These are phyloP conservation scores for Dysphania ambrosioides DNA, from an alignment of 148 eudicot species.

Conservation along the genomic window DNA sequence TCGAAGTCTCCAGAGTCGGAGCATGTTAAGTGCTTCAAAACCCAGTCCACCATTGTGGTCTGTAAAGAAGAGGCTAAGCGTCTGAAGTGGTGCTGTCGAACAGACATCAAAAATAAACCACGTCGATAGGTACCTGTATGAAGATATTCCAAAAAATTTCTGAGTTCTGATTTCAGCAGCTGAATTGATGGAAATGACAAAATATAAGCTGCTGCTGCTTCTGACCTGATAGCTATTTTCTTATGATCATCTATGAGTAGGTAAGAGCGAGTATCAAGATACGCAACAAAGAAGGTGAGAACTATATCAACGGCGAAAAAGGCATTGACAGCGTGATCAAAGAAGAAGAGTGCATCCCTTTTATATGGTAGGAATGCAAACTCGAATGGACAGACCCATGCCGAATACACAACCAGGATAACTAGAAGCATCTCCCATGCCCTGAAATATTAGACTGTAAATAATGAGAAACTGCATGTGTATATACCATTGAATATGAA, in stretches of 20 bases:
- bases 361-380: slow-evolving; percentile 63
- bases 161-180: background rate
- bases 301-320: slow-evolving; percentile 83
- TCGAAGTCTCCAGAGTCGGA: slow-evolving; percentile 88
- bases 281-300: slow-evolving; percentile 91
- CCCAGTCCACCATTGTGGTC: slow-evolving; percentile 56
- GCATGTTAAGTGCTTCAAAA: slow-evolving; percentile 76
- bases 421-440: slow-evolving; percentile 81
- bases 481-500: background rate
- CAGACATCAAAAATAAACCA: slow-evolving; percentile 86
- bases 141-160: background rate
- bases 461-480: background rate
- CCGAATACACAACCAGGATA: slow-evolving; percentile 72
- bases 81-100: slow-evolving; percentile 80
- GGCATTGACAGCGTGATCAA: slow-evolving; percentile 73
- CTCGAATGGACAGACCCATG: slow-evolving; percentile 89
- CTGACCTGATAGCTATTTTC: slow-evolving; percentile 67
- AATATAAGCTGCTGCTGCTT: background rate
- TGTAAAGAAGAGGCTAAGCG: slow-evolving; percentile 56
- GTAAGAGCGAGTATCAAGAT: slow-evolving; percentile 59
- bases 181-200: background rate
- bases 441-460: slow-evolving; percentile 38
- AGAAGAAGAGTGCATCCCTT: slow-evolving; percentile 45
- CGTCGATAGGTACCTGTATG: slow-evolving; percentile 71
- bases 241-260: slow-evolving; percentile 72